phyloP scores from a whole-genome alignment of 495 filamentous ascomycete species.

The Penicillium dipodomyicola region DNA sequence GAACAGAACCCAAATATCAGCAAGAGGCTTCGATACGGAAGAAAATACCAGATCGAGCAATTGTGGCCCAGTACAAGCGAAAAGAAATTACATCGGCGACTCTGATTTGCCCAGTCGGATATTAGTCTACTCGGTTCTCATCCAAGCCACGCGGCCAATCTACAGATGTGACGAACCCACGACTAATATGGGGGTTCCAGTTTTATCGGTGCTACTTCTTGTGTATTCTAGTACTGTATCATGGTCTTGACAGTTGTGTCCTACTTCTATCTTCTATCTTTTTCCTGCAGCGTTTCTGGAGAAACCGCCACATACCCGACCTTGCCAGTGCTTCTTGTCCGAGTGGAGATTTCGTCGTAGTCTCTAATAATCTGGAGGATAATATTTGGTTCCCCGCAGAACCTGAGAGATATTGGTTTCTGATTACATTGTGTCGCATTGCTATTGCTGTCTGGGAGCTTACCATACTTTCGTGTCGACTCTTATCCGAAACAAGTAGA shows the following conservation, averaged over 20 bases:
- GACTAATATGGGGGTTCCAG: neutral
- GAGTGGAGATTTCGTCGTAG: constrained; percentile 8
- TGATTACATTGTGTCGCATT: neutral
- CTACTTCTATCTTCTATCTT: neutral
- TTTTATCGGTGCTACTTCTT: neutral
- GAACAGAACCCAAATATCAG: neutral
- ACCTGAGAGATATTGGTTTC: neutral
- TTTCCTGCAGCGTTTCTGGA: neutral
- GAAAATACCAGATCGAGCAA: neutral
- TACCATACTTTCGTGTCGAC: neutral
- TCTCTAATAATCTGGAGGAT: neutral
- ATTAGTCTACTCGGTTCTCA: neutral
- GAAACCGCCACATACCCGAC: constrained; percentile 11
- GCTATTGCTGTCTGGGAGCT: neutral
- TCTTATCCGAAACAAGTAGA: neutral
- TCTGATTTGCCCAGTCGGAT: constrained; percentile 1
- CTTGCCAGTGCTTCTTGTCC: constrained; percentile 10
- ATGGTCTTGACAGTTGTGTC: neutral
- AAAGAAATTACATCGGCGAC: neutral
- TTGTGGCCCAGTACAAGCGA: neutral
- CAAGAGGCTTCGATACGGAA: neutral
- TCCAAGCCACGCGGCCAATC: constrained; percentile 16
- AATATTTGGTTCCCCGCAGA: neutral
- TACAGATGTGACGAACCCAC: constrained; percentile 12
- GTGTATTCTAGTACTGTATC: neutral